phyloP scores from a whole-genome alignment of 352 stramenopile species.

The Globisporangium lucens region DNA sequence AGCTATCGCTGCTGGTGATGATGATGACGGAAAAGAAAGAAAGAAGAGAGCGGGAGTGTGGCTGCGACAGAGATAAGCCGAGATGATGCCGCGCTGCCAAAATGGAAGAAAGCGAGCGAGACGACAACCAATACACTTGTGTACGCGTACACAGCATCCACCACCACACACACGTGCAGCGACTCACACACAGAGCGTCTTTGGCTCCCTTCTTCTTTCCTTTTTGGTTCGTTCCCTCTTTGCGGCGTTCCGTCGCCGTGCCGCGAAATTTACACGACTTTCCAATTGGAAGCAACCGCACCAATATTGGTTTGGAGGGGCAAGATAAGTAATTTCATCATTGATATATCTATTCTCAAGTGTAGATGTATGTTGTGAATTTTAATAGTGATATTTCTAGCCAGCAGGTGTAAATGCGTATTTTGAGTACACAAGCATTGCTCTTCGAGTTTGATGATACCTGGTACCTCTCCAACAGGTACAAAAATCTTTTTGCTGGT shows the following conservation, averaged over 20 bases:
- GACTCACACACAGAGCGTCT: background rate
- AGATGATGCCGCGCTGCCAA: background rate
- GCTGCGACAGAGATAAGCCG: background rate
- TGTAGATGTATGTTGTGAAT: background rate
- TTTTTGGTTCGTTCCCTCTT: constrained; percentile 1
- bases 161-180: background rate
- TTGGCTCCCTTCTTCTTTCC: background rate
- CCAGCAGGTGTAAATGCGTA: too few relatives aligned
- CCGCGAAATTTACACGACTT: constrained; percentile 16
- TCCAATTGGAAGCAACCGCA: constrained; percentile 7
- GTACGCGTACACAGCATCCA: background rate
- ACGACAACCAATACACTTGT: background rate
- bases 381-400: background rate
- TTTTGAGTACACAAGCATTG: too few relatives aligned
- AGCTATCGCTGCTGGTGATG: background rate
- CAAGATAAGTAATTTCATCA: background rate
- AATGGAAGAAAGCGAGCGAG: constrained; percentile 4
- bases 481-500: constrained; percentile 1
- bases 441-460: background rate
- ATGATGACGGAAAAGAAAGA: background rate
- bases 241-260: constrained; percentile 11
- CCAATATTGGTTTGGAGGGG: background rate
- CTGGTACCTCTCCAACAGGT: background rate
- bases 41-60: background rate
- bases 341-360: background rate